A percentile compares a stretch with the other conserved stretches of the same genome.
Conservation (phyloP, 768 basidiomycete species). For the Suillus sp. region DNA sequence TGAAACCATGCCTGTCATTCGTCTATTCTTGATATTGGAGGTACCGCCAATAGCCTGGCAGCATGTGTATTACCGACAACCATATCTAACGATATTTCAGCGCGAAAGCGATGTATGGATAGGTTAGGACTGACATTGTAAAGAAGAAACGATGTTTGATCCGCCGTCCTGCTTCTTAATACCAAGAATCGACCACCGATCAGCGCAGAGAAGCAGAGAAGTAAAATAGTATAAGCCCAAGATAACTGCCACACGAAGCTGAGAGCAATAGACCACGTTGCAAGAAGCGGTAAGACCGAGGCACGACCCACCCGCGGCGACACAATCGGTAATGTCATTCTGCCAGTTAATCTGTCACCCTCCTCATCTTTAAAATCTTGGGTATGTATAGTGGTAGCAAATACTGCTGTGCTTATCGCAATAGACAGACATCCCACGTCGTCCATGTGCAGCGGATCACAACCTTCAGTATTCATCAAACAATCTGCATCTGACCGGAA, state of each 20-base stretch:
- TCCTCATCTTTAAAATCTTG: background rate
- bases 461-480: background rate
- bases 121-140: background rate
- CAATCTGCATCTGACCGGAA: background rate
- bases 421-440: background rate
- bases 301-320: background rate
- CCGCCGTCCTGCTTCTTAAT: background rate
- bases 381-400: background rate
- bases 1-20: background rate
- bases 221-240: background rate
- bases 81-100: background rate
- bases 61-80: background rate
- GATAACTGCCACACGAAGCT: background rate
- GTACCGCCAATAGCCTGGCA: background rate
- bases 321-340: background rate
- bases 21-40: background rate
- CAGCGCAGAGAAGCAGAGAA: background rate
- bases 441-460: background rate
- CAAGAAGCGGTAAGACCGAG: background rate
- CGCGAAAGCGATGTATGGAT: background rate
- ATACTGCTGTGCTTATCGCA: background rate
- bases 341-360: background rate
- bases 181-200: background rate
- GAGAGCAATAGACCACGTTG: background rate
- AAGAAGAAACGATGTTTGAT: background rate